These are phyloP conservation scores for Bromus sterilis DNA, from an alignment of 176 grass and related monocot genomes.

Conservation along the genomic window DNA sequence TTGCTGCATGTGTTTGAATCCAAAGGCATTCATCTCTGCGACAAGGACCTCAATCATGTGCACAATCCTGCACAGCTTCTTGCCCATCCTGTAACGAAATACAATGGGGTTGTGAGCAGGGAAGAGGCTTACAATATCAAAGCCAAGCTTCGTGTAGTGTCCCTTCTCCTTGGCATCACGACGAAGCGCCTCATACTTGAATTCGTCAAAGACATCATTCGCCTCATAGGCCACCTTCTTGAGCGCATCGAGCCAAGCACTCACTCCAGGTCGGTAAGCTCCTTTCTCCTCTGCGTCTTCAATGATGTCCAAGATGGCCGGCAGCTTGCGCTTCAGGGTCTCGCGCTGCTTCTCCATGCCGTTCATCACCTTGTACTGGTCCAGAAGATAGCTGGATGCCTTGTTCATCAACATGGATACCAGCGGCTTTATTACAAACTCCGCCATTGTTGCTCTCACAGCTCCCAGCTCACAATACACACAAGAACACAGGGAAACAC, in stretches of 20 bases:
- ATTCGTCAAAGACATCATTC: conserved; percentile 27
- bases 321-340: background rate
- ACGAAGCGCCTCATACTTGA: conserved; percentile 18
- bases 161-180: conserved; percentile 20
- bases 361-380: background rate
- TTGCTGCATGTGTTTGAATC: background rate
- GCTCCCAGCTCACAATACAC: background rate
- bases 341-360: background rate
- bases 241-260: background rate
- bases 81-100: conserved; percentile 24
- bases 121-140: background rate
- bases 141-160: background rate
- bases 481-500: background rate
- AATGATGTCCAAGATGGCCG: background rate
- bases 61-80: conserved; percentile 28
- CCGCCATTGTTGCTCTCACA: background rate
- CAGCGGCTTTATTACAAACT: background rate
- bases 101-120: background rate
- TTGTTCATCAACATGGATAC: background rate
- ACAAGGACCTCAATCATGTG: background rate
- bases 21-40: background rate
- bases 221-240: conserved; percentile 24
- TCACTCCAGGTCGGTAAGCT: background rate
- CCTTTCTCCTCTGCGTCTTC: background rate
- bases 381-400: background rate